Conservation (phyloP, 176 grass and related monocot species). For the Phragmites australis region DNA sequence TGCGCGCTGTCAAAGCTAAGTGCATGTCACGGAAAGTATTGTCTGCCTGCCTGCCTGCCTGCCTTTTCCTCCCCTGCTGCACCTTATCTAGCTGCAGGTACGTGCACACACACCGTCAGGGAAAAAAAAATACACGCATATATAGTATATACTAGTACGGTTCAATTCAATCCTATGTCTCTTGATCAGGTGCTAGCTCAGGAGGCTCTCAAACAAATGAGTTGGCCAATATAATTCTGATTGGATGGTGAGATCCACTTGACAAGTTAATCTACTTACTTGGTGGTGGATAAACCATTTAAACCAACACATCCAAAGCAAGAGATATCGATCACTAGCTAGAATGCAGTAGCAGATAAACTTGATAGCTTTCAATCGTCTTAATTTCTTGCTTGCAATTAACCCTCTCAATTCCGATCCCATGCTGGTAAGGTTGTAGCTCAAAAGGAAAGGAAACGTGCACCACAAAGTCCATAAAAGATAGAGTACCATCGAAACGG, state of each 20-base stretch:
- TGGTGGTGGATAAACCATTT: slow-evolving; percentile 62
- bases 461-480: slow-evolving; percentile 34
- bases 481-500: no score
- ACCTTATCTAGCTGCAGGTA: not conserved
- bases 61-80: not conserved
- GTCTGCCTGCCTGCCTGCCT: not conserved
- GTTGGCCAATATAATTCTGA: slow-evolving; percentile 9
- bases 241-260: not conserved
- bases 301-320: not conserved
- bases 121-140: not conserved
- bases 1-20: slow-evolving; percentile 19
- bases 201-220: not conserved
- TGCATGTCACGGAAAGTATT: slow-evolving; percentile 57
- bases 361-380: slow-evolving; percentile 38
- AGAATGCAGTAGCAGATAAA: not conserved
- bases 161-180: no score
- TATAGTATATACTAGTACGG: no score
- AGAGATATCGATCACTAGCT: not conserved
- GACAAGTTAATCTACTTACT: no score
- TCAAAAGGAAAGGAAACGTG: slow-evolving; percentile 54
- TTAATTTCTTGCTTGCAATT: slow-evolving; percentile 35
- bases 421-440: slow-evolving; percentile 9
- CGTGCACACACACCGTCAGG: not conserved
- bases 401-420: slow-evolving; percentile 33
- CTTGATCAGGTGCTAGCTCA: not conserved